Conservation (phyloP, 2,329 filamentous ascomycete genomes). For the Ophiosphaerella herpotricha region DNA sequence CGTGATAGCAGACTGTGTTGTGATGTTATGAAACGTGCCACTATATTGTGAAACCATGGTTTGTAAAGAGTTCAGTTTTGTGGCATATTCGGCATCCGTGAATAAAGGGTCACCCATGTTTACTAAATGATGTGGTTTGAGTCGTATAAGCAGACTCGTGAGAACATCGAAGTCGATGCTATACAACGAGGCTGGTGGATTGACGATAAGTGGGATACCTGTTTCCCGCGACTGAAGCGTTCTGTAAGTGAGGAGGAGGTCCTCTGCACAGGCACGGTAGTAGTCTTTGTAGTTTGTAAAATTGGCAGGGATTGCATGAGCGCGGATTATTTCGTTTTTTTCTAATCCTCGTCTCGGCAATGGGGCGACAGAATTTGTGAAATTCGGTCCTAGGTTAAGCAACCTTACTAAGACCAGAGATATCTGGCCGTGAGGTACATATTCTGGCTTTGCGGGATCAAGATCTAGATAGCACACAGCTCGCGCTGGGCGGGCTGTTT, state of each 20-base stretch:
- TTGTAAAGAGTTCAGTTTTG: conserved; percentile 60
- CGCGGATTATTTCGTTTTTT: conserved; percentile 56
- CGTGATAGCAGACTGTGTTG: conserved; percentile 54
- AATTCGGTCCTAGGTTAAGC: conserved; percentile 69
- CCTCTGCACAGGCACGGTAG: conserved; percentile 66
- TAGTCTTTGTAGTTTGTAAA: conserved; percentile 69
- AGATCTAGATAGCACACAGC: conserved; percentile 70
- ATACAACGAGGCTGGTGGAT: conserved; percentile 75
- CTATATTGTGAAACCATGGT: conserved; percentile 44
- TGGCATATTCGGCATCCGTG: conserved; percentile 61
- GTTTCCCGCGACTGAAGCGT: conserved; percentile 49
- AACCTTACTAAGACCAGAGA: conserved; percentile 66
- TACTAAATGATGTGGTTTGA: conserved; percentile 65
- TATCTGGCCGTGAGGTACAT: conserved; percentile 69
- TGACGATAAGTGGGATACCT: conserved; percentile 66
- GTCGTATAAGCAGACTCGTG: conserved; percentile 58
- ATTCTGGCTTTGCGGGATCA: conserved; percentile 79
- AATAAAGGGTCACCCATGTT: conserved; percentile 59
- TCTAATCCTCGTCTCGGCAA: conserved; percentile 22
- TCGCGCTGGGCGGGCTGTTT: conserved; percentile 25
- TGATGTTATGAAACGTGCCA: conserved; percentile 57
- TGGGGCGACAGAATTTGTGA: conserved; percentile 59
- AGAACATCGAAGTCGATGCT: conserved; percentile 71
- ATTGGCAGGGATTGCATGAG: conserved; percentile 69
- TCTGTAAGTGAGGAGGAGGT: conserved; percentile 65